A percentile compares a stretch with the other conserved stretches of the same genome.
Conservation (phyloP, 2,329 filamentous ascomycete genomes). For the Rhytidhysteron rufulum region DNA sequence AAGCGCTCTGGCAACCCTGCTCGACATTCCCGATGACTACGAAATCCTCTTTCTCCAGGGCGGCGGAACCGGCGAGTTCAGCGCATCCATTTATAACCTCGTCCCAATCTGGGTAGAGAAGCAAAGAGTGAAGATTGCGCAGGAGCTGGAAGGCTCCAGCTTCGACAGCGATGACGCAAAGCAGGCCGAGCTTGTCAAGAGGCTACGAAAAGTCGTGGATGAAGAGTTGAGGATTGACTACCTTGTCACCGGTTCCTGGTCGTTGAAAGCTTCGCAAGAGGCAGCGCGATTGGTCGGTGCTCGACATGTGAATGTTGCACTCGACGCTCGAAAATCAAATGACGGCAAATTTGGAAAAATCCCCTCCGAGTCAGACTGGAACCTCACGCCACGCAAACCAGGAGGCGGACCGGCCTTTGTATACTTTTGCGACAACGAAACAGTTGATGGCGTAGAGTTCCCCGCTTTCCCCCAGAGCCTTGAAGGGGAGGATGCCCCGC, state of each 20-base stretch:
- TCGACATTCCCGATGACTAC: conserved; percentile 82
- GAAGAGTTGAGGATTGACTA: conserved; percentile 80
- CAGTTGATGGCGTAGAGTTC: conserved; percentile 90
- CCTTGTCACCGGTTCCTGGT: conserved; percentile 87
- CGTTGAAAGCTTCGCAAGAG: conserved; percentile 82
- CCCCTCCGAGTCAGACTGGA: conserved; percentile 73
- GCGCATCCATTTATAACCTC: conserved; percentile 78
- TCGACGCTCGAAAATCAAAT: conserved; percentile 61
- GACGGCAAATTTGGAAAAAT: conserved; percentile 84
- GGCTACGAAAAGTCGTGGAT: conserved; percentile 62
- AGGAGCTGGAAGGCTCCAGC: conserved; percentile 47
- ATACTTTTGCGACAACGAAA: conserved; percentile 94
- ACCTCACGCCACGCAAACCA: conserved; percentile 59
- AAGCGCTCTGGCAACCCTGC: conserved; percentile 65
- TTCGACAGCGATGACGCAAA: conserved; percentile 37
- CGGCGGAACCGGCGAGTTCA: conserved; percentile 83
- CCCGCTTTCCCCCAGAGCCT: conserved; percentile 66
- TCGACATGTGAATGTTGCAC: conserved; percentile 74
- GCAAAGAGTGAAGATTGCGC: conserved; percentile 57
- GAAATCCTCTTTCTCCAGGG: conserved; percentile 86
- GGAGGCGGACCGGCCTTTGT: conserved; percentile 60
- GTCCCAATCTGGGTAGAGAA: conserved; percentile 77
- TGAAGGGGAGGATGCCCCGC: conserved; percentile 59
- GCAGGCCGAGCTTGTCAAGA: conserved; percentile 54
- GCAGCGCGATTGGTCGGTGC: conserved; percentile 71